Evolutionary conservation across 2,329 filamentous ascomycete genomes (phyloP).

Genomic region (Cadophora sp.): DNA sequence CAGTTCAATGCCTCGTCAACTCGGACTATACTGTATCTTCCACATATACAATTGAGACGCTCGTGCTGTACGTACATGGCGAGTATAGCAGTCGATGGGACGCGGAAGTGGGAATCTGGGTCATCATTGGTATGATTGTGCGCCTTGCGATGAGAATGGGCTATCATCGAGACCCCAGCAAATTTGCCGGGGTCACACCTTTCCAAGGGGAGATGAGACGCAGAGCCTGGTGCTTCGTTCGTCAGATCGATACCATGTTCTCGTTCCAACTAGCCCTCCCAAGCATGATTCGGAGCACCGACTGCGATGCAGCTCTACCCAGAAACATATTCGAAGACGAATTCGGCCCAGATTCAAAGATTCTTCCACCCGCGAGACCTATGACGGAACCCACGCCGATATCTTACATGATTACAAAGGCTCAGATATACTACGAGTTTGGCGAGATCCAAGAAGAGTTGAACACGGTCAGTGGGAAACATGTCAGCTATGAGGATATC

Average conservation of each 20-base stretch:
- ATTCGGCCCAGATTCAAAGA: constrained; percentile 71
- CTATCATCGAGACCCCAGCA: constrained; percentile 79
- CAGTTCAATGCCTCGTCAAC: constrained; percentile 78
- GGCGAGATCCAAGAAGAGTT: constrained; percentile 74
- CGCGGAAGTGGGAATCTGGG: constrained; percentile 62
- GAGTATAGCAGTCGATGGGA: constrained; percentile 78
- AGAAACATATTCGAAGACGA: constrained; percentile 85
- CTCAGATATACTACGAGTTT: constrained; percentile 66
- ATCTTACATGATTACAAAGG: constrained; percentile 80
- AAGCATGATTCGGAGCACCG: constrained; percentile 73
- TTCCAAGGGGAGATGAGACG: constrained; percentile 81
- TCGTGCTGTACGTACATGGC: constrained; percentile 77
- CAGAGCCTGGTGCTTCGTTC: constrained; percentile 72
- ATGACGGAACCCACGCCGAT: constrained; percentile 76
- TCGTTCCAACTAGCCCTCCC: constrained; percentile 72
- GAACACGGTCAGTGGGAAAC: constrained; percentile 58
- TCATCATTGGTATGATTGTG: constrained; percentile 60
- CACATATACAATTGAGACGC: constrained; percentile 78
- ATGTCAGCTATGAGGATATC: constrained; percentile 68
- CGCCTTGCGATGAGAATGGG: constrained; percentile 59
- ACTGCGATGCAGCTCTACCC: constrained; percentile 78
- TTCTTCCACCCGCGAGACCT: constrained; percentile 71
- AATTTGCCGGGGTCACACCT: constrained; percentile 73
- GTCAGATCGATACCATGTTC: constrained; percentile 77
- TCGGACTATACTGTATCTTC: constrained; percentile 80